A percentile compares a stretch with the other conserved stretches of the same genome.
Evolutionary conservation across 371 early-diverging fungal species (phyloP).

Genomic region (Mucor racemosus): DNA sequence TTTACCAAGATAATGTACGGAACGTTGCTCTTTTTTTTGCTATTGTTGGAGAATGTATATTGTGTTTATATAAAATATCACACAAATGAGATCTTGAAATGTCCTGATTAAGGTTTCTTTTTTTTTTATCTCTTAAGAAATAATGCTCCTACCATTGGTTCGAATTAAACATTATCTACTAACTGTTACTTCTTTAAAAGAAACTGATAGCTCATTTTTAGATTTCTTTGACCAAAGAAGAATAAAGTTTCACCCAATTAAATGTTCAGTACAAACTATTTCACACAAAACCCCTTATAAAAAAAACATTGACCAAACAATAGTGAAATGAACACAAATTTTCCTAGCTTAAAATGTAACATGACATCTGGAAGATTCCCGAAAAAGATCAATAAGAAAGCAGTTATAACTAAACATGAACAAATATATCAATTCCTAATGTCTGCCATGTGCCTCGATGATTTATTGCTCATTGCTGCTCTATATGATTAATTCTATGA

Average conservation of each 20-base stretch:
- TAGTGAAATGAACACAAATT: not conserved
- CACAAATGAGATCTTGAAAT: not conserved
- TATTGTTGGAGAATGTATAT: not conserved
- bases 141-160: not conserved
- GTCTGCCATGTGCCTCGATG: no score
- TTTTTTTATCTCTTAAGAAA: not conserved
- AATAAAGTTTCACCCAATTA: constrained; percentile 6
- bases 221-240: not conserved
- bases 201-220: not conserved
- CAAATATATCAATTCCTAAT: no score
- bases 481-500: not conserved
- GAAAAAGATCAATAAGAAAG: not conserved
- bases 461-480: no score
- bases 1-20: not conserved
- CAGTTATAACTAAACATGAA: no score
- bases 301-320: constrained; percentile 5
- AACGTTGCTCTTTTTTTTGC: not conserved
- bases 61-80: not conserved
- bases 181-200: not conserved
- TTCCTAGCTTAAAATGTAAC: constrained; percentile 8
- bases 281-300: not conserved
- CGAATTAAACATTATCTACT: not conserved
- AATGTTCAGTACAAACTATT: no score
- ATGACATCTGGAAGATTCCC: not conserved
- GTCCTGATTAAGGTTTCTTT: constrained; percentile 5